These are phyloP conservation scores for Pseudogymnoascus sp. DNA, from an alignment of 2,329 filamentous ascomycete genomes.

Conservation along the genomic window DNA sequence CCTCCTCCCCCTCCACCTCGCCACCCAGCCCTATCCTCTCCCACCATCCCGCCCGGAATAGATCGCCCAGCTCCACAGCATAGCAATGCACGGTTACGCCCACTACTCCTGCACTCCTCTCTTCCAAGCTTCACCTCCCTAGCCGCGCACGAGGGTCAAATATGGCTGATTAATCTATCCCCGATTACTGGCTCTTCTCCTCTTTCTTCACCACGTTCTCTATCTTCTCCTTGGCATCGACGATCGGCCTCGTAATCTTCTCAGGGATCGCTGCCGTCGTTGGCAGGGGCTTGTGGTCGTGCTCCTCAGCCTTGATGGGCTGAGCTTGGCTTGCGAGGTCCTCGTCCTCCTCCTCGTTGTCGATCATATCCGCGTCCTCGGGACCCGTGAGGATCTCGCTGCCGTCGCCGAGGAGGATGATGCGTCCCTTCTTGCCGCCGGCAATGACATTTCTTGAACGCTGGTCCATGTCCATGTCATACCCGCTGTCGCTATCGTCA, in stretches of 20 bases:
- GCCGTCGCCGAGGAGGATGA: conserved; percentile 92
- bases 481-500: conserved; percentile 70
- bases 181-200: not conserved
- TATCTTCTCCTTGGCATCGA: not conserved
- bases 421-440: conserved; percentile 67
- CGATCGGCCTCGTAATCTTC: not conserved
- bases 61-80: not conserved
- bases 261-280: not conserved
- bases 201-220: not conserved
- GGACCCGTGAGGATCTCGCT: conserved; percentile 85
- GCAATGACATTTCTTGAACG: conserved; percentile 33
- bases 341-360: conserved; percentile 77
- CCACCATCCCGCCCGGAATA: not conserved
- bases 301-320: conserved; percentile 50
- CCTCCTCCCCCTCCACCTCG: not conserved
- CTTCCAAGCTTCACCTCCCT: not conserved
- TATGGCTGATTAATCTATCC: not conserved
- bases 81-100: not conserved
- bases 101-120: not conserved
- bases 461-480: conserved; percentile 65
- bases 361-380: conserved; percentile 89
- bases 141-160: not conserved
- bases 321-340: conserved; percentile 68
- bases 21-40: not conserved
- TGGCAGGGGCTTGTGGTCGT: not conserved